Base-by-base conservation (phyloP, 106 monocot genomes). In the Chionographis japonica region DNA sequence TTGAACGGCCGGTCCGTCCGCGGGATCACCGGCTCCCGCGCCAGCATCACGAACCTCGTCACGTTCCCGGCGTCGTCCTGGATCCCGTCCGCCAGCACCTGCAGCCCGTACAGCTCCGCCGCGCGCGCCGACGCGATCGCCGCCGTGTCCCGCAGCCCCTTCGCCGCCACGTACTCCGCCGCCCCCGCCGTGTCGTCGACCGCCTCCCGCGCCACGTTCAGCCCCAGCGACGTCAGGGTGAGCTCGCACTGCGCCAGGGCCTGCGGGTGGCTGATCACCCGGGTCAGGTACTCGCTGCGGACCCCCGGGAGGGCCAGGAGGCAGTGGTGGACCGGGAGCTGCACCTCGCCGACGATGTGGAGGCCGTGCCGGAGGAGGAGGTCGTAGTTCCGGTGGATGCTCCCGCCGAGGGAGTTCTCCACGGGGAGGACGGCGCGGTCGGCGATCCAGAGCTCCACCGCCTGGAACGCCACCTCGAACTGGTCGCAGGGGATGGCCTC, bases 11-110 rank as follows among this genome's bases (percentile, higher is more conserved):
- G 67, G 71, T 88, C 88, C 0, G 74, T 88, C 35, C 88, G 74
- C 4, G 88, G 88, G 42, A 84, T 78, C 50, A 88, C 77, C 11
- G 88, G 84, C 68, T 88, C 84, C 56, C 88, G 49, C 37, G 81
- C 88, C 67, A 88, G 72, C 80, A 88, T 84, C 68, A 84, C 74
- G 70, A 88, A 88, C 40, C 83, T 69, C 2, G 88, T 88, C 60
- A 84, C 80, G 52, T 88, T 88, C 18, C 78, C 36, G 3, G 67
- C 42, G 67, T 88, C 80, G 61, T 88, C 88, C 65, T 88, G 84
- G 74, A 88, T 84, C 9, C 75, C 88, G 20, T 88, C 72, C 5
- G 78, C 80, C n/a, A 88, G 65, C 35, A 88, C 61, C 41, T 88
- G 67, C 50, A 88, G 62, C 3, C 84, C 84, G 61, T 88, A 88